Percentiles rank a stretch among this genome's conserved stretches.
phyloP scores from a whole-genome alignment of 768 basidiomycete genomes.

The Kwoniella newhampshirensis region DNA sequence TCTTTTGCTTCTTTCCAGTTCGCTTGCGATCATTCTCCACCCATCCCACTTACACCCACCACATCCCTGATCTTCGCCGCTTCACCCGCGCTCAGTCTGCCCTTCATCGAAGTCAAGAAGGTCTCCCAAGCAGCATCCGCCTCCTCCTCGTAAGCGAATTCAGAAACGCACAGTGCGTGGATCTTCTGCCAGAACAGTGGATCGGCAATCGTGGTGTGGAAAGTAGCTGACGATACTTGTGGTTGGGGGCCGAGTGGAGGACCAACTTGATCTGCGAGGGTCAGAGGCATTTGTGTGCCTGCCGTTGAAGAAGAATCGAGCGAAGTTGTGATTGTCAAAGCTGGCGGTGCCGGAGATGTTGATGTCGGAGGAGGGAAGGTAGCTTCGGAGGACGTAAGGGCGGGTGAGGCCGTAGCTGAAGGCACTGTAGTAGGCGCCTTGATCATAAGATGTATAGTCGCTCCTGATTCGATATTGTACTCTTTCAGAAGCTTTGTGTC shows the following conservation, averaged over 20 bases:
- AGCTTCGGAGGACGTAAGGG: conserved; percentile 14
- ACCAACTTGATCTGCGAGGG: conserved; percentile 57
- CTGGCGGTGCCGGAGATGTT: conserved; percentile 29
- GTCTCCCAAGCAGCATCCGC: conserved; percentile 76
- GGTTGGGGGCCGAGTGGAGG: conserved; percentile 44
- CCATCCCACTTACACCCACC: conserved; percentile 63
- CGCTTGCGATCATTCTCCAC: background rate
- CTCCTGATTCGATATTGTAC: conserved; percentile 76
- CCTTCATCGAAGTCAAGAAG: conserved; percentile 79
- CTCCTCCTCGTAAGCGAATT: conserved; percentile 67
- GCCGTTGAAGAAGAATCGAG: conserved; percentile 31
- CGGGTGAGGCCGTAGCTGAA: conserved; percentile 30
- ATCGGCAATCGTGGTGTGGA: conserved; percentile 68
- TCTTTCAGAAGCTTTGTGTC: conserved; percentile 88
- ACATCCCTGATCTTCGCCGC: conserved; percentile 89
- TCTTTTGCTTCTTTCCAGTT: background rate
- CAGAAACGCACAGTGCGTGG: conserved; percentile 64
- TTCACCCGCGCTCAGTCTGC: conserved; percentile 73
- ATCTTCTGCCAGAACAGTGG: conserved; percentile 79
- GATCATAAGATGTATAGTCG: conserved; percentile 80
- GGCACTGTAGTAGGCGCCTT: conserved; percentile 64
- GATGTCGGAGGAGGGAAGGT: conserved; percentile 28
- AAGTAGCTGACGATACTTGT: conserved; percentile 56
- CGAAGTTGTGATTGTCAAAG: conserved; percentile 45
- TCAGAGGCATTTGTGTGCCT: conserved; percentile 57